These are phyloP conservation scores for Syncephalastrum monosporum DNA, from an alignment of 371 early-diverging fungal genomes.

Conservation along the genomic window DNA sequence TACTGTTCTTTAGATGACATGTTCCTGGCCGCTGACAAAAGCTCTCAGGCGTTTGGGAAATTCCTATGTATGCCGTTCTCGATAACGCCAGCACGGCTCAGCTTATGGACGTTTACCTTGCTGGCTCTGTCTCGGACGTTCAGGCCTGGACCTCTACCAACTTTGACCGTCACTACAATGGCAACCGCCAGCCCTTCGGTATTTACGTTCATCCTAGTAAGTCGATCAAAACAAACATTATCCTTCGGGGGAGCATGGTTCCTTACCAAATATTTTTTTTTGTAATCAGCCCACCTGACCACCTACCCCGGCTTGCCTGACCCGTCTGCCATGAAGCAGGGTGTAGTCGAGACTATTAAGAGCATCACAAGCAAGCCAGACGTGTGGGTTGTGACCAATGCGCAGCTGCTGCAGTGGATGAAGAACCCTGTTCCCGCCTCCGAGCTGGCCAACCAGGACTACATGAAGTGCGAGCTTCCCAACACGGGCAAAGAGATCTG, in stretches of 20 bases:
- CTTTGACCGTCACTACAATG: slow-evolving; percentile 67
- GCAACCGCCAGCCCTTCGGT: slow-evolving; percentile 70
- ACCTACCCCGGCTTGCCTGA: slow-evolving; percentile 40
- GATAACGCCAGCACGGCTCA: slow-evolving; percentile 46
- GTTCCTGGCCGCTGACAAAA: neutral
- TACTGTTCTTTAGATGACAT: neutral
- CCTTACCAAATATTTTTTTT: slow-evolving; percentile 12
- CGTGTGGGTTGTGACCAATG: slow-evolving; percentile 69
- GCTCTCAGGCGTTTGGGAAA: slow-evolving; percentile 59
- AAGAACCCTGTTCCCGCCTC: slow-evolving; percentile 67
- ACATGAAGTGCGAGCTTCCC: slow-evolving; percentile 62
- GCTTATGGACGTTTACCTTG: slow-evolving; percentile 73
- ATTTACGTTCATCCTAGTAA: slow-evolving; percentile 58
- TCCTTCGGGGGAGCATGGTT: neutral
- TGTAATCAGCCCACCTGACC: slow-evolving; percentile 29
- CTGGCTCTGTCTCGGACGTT: slow-evolving; percentile 49
- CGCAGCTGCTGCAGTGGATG: slow-evolving; percentile 68
- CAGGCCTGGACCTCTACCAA: slow-evolving; percentile 53
- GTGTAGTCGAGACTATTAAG: slow-evolving; percentile 50
- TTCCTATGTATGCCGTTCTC: slow-evolving; percentile 63
- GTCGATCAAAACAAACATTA: slow-evolving; percentile 10
- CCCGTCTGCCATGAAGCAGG: slow-evolving; percentile 26
- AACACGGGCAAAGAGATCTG: slow-evolving; percentile 72
- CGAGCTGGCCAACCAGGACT: slow-evolving; percentile 51
- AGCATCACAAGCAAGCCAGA: slow-evolving; percentile 52